A percentile compares a stretch with the other conserved stretches of the same genome.
These are phyloP conservation scores for Solanum sitiens DNA, from an alignment of 257 asterid species.

Conservation along the genomic window DNA sequence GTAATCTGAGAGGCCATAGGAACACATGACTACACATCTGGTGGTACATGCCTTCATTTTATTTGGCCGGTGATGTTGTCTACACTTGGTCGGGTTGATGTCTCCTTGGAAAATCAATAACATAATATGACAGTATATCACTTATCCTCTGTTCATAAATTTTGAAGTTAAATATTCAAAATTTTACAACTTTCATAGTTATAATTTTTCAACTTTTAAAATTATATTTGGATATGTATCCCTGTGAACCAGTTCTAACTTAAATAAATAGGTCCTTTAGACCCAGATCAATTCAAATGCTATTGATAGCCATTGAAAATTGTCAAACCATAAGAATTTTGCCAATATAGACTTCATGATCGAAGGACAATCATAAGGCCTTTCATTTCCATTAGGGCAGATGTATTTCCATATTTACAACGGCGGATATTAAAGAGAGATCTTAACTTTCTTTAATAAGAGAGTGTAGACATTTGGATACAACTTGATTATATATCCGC, in stretches of 20 bases:
- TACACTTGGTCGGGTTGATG: not conserved
- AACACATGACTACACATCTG: not conserved
- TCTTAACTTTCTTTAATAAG: not conserved
- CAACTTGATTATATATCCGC: not conserved
- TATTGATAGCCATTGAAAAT: not conserved
- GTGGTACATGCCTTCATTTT: not conserved
- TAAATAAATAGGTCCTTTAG: no score
- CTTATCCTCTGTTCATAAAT: no score
- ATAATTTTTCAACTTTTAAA: no score
- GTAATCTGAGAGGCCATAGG: not conserved
- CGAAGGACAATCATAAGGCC: not conserved
- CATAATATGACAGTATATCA: not conserved
- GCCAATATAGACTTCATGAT: not conserved
- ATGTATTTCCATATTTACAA: not conserved
- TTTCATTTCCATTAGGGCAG: not conserved
- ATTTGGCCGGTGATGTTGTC: not conserved
- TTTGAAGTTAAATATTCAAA: not conserved
- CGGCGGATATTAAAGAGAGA: not conserved
- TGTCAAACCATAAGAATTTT: not conserved
- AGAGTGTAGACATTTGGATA: not conserved
- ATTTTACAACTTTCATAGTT: no score
- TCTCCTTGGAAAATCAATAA: not conserved
- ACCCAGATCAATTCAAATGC: not conserved
- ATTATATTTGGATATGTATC: not conserved
- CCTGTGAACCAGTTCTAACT: no score